Conservation (phyloP, 148 eudicot species). For the Fallopia convolvulus region DNA sequence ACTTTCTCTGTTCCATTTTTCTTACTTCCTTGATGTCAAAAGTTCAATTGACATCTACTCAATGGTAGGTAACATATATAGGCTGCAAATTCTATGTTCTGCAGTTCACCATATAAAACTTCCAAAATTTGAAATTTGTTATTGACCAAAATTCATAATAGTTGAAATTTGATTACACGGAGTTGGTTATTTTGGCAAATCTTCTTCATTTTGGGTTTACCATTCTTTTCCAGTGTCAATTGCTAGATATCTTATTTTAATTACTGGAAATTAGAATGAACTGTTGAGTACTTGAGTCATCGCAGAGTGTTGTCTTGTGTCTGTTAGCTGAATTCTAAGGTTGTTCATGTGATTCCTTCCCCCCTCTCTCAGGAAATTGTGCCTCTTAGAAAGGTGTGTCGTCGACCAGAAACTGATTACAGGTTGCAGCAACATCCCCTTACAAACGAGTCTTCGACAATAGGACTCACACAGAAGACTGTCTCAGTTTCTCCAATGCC, state of each 20-base stretch:
- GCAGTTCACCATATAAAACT: neutral
- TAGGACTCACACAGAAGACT: conserved; percentile 26
- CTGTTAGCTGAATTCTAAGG: neutral
- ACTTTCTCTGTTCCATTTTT: neutral
- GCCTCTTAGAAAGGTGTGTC: conserved; percentile 72
- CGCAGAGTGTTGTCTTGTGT: neutral
- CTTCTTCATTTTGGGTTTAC: neutral
- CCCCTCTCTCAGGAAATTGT: conserved; percentile 58
- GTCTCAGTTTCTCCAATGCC: conserved; percentile 22
- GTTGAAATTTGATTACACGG: neutral
- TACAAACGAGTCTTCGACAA: conserved; percentile 16
- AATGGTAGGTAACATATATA: neutral
- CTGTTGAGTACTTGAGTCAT: neutral
- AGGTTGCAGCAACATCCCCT: conserved; percentile 60
- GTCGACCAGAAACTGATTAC: conserved; percentile 87
- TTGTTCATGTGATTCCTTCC: neutral
- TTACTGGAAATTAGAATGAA: neutral
- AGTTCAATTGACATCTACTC: neutral
- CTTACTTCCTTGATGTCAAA: neutral
- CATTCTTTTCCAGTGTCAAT: neutral
- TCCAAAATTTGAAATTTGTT: neutral
- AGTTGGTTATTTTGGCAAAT: neutral
- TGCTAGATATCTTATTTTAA: neutral
- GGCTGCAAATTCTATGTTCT: neutral
- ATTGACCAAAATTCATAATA: neutral